Evolutionary conservation across 2,329 filamentous ascomycete species (phyloP).

Genomic region (Pseudopithomyces maydicus): DNA sequence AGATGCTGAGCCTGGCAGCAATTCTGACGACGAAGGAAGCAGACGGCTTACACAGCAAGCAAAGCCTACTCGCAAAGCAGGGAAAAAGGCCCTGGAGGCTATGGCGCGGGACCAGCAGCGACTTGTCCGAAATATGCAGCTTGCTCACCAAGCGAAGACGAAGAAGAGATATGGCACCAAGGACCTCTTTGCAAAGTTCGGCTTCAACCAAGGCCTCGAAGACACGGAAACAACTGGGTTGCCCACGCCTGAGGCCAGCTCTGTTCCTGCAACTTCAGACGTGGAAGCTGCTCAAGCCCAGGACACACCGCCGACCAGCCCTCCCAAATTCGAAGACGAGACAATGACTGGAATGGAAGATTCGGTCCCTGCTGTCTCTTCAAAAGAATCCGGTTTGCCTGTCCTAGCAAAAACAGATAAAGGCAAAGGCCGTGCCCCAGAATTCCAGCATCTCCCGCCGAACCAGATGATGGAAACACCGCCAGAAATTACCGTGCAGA

Average conservation of each 20-base stretch:
- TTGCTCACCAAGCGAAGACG: slow-evolving; percentile 83
- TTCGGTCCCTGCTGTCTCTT: slow-evolving; percentile 5
- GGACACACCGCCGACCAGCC: slow-evolving; percentile 53
- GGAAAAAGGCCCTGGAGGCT: slow-evolving; percentile 92
- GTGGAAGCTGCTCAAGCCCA: slow-evolving; percentile 45
- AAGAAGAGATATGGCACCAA: slow-evolving; percentile 89
- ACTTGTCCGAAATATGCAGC: slow-evolving; percentile 85
- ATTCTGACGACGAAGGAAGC: slow-evolving; percentile 61
- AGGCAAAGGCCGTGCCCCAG: slow-evolving; percentile 64
- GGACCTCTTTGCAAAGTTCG: slow-evolving; percentile 83
- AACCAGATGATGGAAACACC: slow-evolving; percentile 28
- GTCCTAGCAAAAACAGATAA: slow-evolving; percentile 54
- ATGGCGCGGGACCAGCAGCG: slow-evolving; percentile 95
- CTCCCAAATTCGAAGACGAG: slow-evolving; percentile 31
- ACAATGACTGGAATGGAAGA: neutral
- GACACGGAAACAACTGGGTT: slow-evolving; percentile 12
- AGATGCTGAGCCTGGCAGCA: slow-evolving; percentile 53
- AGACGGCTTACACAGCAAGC: slow-evolving; percentile 66
- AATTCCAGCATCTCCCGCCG: slow-evolving; percentile 40
- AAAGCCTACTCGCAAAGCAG: slow-evolving; percentile 79
- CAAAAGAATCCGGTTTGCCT: slow-evolving; percentile 8
- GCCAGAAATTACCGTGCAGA: slow-evolving; percentile 18
- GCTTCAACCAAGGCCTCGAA: slow-evolving; percentile 60
- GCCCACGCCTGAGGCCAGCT: slow-evolving; percentile 47
- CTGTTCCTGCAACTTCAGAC: slow-evolving; percentile 67